These are phyloP conservation scores for Tolypocladium tropicale DNA, from an alignment of 2,329 filamentous ascomycete species.

Conservation along the genomic window DNA sequence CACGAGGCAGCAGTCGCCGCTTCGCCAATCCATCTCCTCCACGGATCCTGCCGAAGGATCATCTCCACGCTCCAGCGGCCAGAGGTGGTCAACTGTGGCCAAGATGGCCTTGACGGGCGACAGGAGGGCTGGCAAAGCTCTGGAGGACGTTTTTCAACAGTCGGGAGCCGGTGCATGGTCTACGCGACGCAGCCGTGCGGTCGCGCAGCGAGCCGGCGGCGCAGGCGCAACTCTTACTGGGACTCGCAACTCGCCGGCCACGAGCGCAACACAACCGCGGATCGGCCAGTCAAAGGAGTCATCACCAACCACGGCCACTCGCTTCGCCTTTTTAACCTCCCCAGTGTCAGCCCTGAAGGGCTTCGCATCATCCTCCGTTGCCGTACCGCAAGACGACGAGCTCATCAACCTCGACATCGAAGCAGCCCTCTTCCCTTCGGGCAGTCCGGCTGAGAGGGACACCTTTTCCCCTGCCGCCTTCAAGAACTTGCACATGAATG, in stretches of 20 bases:
- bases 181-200: conserved; percentile 7
- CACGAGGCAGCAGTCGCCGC: not conserved
- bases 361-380: conserved; percentile 9
- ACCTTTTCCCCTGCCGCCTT: conserved; percentile 48
- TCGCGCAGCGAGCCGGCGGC: not conserved
- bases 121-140: conserved; percentile 8
- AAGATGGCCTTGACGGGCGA: conserved; percentile 21
- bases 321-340: conserved; percentile 35
- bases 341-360: conserved; percentile 32
- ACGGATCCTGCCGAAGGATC: not conserved
- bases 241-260: not conserved
- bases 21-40: not conserved
- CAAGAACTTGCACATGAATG: conserved; percentile 51
- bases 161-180: conserved; percentile 13
- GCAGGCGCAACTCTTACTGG: conserved; percentile 4
- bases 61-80: conserved; percentile 5
- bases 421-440: conserved; percentile 39
- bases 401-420: conserved; percentile 46
- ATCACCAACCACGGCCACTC: conserved; percentile 14
- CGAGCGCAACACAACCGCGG: not conserved
- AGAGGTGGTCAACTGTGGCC: conserved; percentile 1
- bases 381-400: conserved; percentile 34
- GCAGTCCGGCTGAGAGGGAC: conserved; percentile 31
- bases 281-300: conserved; percentile 4
- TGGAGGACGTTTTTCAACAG: conserved; percentile 3